Evolutionary conservation across 2,329 filamentous ascomycete genomes (phyloP).

Genomic region (Colletotrichum sp.): DNA sequence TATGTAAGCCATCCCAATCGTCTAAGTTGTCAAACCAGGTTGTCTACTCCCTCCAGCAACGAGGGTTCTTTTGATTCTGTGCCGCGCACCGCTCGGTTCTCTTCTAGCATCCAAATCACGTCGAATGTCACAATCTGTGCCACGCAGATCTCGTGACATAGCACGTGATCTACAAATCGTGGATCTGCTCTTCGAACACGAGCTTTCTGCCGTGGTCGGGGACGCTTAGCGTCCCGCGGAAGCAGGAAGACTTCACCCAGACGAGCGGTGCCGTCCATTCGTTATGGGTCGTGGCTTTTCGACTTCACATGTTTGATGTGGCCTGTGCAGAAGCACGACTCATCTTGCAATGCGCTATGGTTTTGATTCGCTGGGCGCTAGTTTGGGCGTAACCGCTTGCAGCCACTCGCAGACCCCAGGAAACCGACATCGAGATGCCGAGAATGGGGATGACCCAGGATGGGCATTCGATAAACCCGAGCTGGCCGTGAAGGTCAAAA

Average conservation of each 20-base stretch:
- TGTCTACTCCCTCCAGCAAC: not conserved
- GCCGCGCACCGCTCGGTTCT: not conserved
- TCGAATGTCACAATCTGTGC: not conserved
- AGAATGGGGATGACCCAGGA: not conserved
- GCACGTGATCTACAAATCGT: not conserved
- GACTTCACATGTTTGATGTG: slow-evolving; percentile 17
- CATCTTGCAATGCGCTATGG: not conserved
- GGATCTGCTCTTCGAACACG: not conserved
- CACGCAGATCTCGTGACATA: not conserved
- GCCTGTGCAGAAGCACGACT: slow-evolving; percentile 9
- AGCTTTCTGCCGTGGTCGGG: not conserved
- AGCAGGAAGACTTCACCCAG: slow-evolving; percentile 5
- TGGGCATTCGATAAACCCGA: not conserved
- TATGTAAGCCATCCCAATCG: not conserved
- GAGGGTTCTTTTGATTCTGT: not conserved
- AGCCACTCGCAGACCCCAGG: not conserved
- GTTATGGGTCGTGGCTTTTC: slow-evolving; percentile 3
- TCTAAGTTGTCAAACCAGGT: not conserved
- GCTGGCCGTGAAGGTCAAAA: not conserved
- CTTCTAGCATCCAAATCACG: not conserved
- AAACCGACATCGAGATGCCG: not conserved
- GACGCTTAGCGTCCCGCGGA: slow-evolving; percentile 15
- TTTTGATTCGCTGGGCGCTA: not conserved
- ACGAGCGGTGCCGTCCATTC: not conserved
- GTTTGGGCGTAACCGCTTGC: not conserved